Evolutionary conservation across 495 filamentous ascomycete genomes (phyloP), one percentile per base, ranked within the genome.

Genomic region (Xylaria grammica): DNA sequence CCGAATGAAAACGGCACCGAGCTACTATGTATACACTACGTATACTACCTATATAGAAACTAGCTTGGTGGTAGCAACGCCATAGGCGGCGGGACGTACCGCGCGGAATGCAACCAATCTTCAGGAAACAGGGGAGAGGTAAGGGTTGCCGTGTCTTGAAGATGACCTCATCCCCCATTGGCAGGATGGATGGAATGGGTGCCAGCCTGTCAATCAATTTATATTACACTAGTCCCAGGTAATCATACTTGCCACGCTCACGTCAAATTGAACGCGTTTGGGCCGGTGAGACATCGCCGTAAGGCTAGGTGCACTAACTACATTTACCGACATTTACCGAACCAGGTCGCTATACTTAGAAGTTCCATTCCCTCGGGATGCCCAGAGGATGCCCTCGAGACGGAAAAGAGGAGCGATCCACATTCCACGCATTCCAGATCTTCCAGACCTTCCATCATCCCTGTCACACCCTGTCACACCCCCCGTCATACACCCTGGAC

Each of bases 331-430:
- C 19, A 42, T 44, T 56, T 57, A 32, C 61, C 61, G 52, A 57
- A 55, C 48, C 27, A 40, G 29, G 42, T 17, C 32, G 42, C n/a
- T 49, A 54, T 44, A 60, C 15, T 49, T 32, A 49, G 42, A 27
- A 30, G 8, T 57, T 38, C 62, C 53, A 57, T 58, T 58, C 62
- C 53, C 53, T 40, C 30, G 62, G 62, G 62, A 64, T 50, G 40
- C 51, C 36, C 38, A 29, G n/a, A 17, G 44, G 17, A 46, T 26
- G 6, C 46, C 20, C 20, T 24, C 19, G 29, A 40, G 29, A 40
- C 30, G 22, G 32, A 38, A n/a, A n/a, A 29, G 22, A 26, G 15
- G 15, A 26, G 20, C 26, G 46, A 40, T 24, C 52, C 38, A 44
- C 42, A 55, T 62, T 55, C 50, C 36, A 27, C 1, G 30, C 36